Evolutionary conservation across 2,329 filamentous ascomycete genomes (phyloP), one percentile per base, ranked within the genome.

Genomic region (Ascochyta koolunga): DNA sequence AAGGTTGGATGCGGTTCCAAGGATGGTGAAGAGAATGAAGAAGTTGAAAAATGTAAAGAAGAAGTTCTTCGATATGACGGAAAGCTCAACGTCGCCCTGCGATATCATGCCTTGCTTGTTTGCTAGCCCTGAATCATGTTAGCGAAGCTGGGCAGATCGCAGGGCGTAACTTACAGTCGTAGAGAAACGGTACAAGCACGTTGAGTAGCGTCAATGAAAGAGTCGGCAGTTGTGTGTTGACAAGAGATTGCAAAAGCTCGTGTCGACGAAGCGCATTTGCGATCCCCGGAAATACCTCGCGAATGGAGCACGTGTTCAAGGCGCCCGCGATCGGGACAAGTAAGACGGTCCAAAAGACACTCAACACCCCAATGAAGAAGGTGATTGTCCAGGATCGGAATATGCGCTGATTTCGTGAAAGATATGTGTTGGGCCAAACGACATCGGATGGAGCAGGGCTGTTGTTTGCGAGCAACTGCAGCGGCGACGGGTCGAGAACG

Each of bases 21-120:
- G 90, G 22, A 95, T 83, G 1, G 93, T 96, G 73, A 98, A 97
- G 38, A 98, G 86, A 44, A 98, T 84, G 77, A 99, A 99, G 52
- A 98, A 91, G 77, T 99, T 99, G 84, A 99, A 98, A 76, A 99
- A 99, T 9, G 90, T 93, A 73, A 99, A 99, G 82, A 98, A 96
- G 78, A 98, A 99, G 76, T 98, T 99, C 79, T 99, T 99, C 48
- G 91, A 96, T 61, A 99, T 93, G 38, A 96, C 83, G 0, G 95
- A 98, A 6, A 99, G 82, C 74, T 98, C 95, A 19, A 99, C 88
- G 58, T 99, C 95, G 38, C 91, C 91, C 65, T 92, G 90, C 0
- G 95, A 98, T 45, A 96, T 91, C 87, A 96, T 96, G 42, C 95
- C 95, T 78, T 99, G 95, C 46, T 86, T 83, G 71, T 93, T 93